Conservation (phyloP, 2,329 filamentous ascomycete genomes). For the Lecanicillium sp. region DNA sequence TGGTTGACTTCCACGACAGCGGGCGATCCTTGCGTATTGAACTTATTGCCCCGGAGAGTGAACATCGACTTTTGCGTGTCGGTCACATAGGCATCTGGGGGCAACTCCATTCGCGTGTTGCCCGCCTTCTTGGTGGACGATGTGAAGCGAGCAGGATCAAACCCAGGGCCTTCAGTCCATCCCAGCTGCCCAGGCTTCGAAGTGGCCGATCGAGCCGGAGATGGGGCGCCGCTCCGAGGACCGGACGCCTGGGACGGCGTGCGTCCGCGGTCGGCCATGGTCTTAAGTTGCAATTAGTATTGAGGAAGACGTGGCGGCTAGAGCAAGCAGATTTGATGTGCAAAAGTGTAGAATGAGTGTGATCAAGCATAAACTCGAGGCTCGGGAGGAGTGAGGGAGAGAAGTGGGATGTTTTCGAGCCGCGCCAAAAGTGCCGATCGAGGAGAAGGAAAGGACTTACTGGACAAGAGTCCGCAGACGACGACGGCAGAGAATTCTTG, state of each 20-base stretch:
- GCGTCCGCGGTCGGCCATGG: slow-evolving; percentile 28
- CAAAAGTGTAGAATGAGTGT: too few species aligned
- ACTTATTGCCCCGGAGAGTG: slow-evolving; percentile 31
- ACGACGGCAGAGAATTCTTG: too few species aligned
- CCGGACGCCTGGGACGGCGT: slow-evolving; percentile 4
- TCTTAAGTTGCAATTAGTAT: not conserved
- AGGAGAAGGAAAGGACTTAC: too few species aligned
- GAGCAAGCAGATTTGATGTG: not conserved
- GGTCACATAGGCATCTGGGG: slow-evolving; percentile 47
- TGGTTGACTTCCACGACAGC: slow-evolving; percentile 63
- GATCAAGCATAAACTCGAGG: too few species aligned
- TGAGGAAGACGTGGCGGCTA: not conserved
- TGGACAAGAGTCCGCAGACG: too few species aligned
- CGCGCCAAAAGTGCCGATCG: too few species aligned
- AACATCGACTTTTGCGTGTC: slow-evolving; percentile 30
- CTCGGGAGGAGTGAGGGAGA: too few species aligned
- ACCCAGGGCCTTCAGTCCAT: slow-evolving; percentile 31
- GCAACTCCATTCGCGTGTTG: slow-evolving; percentile 50
- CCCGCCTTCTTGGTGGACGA: slow-evolving; percentile 24
- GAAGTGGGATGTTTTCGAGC: too few species aligned
- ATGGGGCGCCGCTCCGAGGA: slow-evolving; percentile 1
- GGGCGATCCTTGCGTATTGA: slow-evolving; percentile 52
- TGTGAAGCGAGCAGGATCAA: slow-evolving; percentile 36
- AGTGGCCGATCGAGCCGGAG: slow-evolving; percentile 16
- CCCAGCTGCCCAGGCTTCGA: slow-evolving; percentile 17